Percentiles rank a stretch among this genome's conserved stretches.
These are phyloP conservation scores for Claviceps pazoutovae DNA, from an alignment of 2,329 filamentous ascomycete species.

Conservation along the genomic window DNA sequence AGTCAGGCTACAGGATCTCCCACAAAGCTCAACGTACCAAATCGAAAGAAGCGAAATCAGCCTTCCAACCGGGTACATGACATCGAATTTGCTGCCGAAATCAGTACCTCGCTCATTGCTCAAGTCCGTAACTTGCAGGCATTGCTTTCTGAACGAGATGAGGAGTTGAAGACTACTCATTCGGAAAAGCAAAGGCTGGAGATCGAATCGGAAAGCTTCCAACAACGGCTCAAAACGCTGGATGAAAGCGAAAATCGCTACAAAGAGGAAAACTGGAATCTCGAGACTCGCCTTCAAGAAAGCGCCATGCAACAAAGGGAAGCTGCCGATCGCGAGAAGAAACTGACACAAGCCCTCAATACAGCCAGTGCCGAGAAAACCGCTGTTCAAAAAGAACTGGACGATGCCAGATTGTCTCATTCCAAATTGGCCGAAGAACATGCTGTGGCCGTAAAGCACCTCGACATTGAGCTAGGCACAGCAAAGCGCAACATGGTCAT, in stretches of 20 bases:
- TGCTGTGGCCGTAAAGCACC: constrained; percentile 59
- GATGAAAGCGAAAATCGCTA: constrained; percentile 93
- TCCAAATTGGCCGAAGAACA: constrained; percentile 74
- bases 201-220: constrained; percentile 63
- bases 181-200: constrained; percentile 68
- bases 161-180: constrained; percentile 62
- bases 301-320: constrained; percentile 61
- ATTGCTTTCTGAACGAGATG: constrained; percentile 75
- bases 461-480: constrained; percentile 76
- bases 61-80: constrained; percentile 80
- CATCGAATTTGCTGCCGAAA: constrained; percentile 96
- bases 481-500: constrained; percentile 67
- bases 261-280: constrained; percentile 97
- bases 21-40: constrained; percentile 76
- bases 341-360: constrained; percentile 60
- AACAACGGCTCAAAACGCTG: constrained; percentile 65
- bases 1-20: constrained; percentile 75
- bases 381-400: constrained; percentile 67
- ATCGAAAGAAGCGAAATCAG: constrained; percentile 81
- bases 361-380: constrained; percentile 61
- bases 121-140: constrained; percentile 85
- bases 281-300: constrained; percentile 87
- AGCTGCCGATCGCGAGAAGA: constrained; percentile 68
- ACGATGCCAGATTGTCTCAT: constrained; percentile 72
- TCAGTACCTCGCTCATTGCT: constrained; percentile 85